Base-by-base conservation (phyloP, 1,139 yeast genomes). In the Protomyces gravidus region DNA sequence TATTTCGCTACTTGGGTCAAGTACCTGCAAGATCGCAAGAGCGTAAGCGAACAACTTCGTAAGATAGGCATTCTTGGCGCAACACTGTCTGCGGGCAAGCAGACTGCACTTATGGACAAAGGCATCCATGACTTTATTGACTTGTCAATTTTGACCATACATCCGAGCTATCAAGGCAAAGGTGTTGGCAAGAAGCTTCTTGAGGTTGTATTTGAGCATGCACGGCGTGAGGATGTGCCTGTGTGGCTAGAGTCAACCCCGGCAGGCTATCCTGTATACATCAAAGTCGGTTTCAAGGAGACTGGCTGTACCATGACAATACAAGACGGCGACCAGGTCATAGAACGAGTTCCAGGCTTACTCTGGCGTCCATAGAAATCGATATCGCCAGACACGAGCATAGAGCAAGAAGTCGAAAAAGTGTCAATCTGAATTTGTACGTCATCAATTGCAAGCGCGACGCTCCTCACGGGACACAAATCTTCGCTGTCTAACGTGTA, bases 181-280 rank as follows among this genome's bases (percentile, higher is more conserved):
- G 51, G 51, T n/a, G 42, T 46, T 21, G 58, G 58, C 26, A 13
- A 17, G 25, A 26, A 13, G 11, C 40, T 53, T 36, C 49, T 53
- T 15, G 45, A 28, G 17, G 17, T 45, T 15, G 39, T 33, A 3
- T 19, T 26, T 9, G 36, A 21, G 25, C 46, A 25, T 11, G 58
- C 58, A 19, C 17, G 26, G 17, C 36, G 19, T 11, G 15, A 23
- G 26, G 23, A 32, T n/a, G 36, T 53, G 23, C 58, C 58, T n/a
- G 25, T 39, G 6, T 53, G 47, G 26, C 46, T 53, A 1, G 58
- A 53, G 46, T 45, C 50, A 7, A 53, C 46, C 15, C 45, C 9
- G 9, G 33, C 15, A 9, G 58, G 58, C n/a, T 46, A 53, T 39
- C 51, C 45, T 9, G 36, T 45, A 45, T 53, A 53, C 39, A 25